Evolutionary conservation across 495 filamentous ascomycete genomes (phyloP), one percentile per base, ranked within the genome.

Genomic region (Tuber magnatum): DNA sequence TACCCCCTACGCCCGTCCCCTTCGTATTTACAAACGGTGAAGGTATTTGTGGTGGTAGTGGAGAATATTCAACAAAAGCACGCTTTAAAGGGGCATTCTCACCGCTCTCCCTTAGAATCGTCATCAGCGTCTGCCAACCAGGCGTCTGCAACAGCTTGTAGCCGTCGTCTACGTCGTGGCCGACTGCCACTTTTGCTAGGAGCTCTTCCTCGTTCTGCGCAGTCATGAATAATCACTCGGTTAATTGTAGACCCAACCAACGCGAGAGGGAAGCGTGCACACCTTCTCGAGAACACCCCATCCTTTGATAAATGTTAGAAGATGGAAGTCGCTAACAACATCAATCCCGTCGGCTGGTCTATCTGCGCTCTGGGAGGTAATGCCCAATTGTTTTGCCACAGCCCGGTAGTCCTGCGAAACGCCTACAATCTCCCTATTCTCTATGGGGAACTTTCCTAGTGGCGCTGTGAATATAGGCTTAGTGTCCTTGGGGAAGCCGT

Each of bases 71-170:
- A 79, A 77, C 71, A 81, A 81, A 81, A 75, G 74, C 74, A 80
- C 77, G 80, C 85, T 93, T 93, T 86, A 93, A 95, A 83, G 91
- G 90, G 90, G 90, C 87, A 87, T 91, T 92, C 94, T 97, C 94
- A 97, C 94, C 92, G 88, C 92, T 94, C 88, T 93, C 91, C 89
- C 93, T 89, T 85, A 98, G 87, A 84, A 98, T 97, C 82, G 92
- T 90, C 84, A 94, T 87, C 83, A 99, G 88, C 68, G 94, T 98
- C 78, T 93, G 91, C 94, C 95, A 99, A 80, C 94, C 94, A 73
- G 89, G 87, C 73, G 91, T 94, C 76, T 92, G 90, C 82, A 94
- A 87, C 72, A 99, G 88, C 81, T 94, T 89, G 81, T 92, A 88
- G 69, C 91, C 91, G 69, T 96, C 91, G 32, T 89, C 87, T 61